Evolutionary conservation across 176 grass and related monocot species (phyloP), one percentile per base, ranked within the genome.

Genomic region (Echinochloa phyllopogon): DNA sequence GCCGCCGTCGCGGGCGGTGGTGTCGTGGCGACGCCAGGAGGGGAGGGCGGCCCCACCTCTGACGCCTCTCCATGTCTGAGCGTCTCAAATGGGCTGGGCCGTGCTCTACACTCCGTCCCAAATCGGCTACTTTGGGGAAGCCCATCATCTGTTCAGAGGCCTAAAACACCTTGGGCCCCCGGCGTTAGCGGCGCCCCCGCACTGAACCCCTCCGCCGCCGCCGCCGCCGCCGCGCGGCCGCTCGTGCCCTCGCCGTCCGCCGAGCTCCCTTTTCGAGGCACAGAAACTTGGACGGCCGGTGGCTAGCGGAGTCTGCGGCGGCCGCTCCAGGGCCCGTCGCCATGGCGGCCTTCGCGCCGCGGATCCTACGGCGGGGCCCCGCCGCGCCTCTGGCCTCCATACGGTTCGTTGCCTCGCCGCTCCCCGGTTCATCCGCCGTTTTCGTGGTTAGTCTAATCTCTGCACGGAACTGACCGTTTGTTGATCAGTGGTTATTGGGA

Each of bases 261-360:
- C 20, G 21, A 21, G 18, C 21, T 23, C 40, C 7, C 21, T 11
- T 49, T 72, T 25, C 11, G 69, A 17, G 42, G 23, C 44, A 23
- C 4, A 51, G 50, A 43, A 33, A 14, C 13, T 6, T 50, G 17
- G 18, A 38, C 29, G 62, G 57, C 4, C 40, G 23, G 42, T 27
- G 12, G 23, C 12, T 13, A 6, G 69, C 68, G n/a, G 6, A 6
- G 13, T 17, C 14, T 25, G n/a, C 37, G 16, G 38, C 18, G 3
- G 65, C 17, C 38, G 6, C 15, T 9, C 67, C 4, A 12, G 27
- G 10, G 20, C 21, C 21, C 29, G 3, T 41, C 12, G 27, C 85
- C 86, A 89, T 89, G 89, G 83, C 86, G 52, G 75, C 78, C 69
- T 13, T 85, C 14, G 13, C 53, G 9, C 69, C 51, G 41, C 65